Evolutionary conservation across 306 rosid species (phyloP).

Genomic region (Phaseolus lunatus): DNA sequence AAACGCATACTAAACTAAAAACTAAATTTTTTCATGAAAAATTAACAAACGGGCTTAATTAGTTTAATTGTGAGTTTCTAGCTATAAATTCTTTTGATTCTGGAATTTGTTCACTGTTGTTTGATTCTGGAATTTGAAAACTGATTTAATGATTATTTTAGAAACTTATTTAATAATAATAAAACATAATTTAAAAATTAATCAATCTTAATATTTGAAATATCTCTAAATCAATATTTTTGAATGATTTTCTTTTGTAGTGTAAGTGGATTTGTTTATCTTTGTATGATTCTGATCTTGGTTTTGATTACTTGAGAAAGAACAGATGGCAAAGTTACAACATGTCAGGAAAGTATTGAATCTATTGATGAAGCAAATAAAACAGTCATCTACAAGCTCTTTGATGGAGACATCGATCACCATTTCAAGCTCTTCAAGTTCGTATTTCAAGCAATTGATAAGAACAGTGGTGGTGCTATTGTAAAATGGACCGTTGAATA

Average conservation of each 20-base stretch:
- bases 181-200: too few species aligned
- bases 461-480: neutral
- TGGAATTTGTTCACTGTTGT: too few species aligned
- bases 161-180: too few species aligned
- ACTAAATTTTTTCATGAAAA: too few species aligned
- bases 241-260: neutral
- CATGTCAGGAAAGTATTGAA: constrained; percentile 31
- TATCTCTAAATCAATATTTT: too few species aligned
- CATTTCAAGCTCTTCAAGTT: neutral
- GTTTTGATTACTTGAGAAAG: neutral
- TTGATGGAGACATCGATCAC: neutral
- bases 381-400: neutral
- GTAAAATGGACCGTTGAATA: constrained; percentile 44
- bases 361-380: constrained; percentile 16
- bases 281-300: neutral
- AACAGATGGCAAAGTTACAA: constrained; percentile 35
- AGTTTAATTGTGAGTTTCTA: too few species aligned
- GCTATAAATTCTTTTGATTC: too few species aligned
- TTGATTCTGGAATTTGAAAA: too few species aligned
- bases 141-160: too few species aligned
- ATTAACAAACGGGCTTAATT: too few species aligned
- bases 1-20: too few species aligned
- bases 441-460: neutral
- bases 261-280: neutral
- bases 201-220: too few species aligned